Base-by-base conservation (phyloP, 2,329 filamentous ascomycete species). In the Microdochium nivale region DNA sequence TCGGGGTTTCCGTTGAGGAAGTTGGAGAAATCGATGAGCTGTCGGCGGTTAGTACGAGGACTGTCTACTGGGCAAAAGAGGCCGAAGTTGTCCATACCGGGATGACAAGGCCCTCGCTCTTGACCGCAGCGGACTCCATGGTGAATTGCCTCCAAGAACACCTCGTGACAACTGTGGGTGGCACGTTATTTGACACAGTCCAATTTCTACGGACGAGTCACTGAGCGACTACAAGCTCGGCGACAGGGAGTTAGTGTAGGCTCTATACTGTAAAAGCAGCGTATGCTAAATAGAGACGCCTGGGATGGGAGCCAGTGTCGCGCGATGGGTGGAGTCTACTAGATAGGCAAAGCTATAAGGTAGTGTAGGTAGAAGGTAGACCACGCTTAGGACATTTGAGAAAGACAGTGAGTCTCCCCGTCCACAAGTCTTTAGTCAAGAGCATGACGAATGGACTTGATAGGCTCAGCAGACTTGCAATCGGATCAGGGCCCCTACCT, bases 21-120 rank as follows among this genome's bases (percentile, higher is more conserved):
- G 44, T 75, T 75, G 13, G 80, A 81, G 65, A 95, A 91, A 74
- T 95, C 84, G 63, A 91, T 87, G 60, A 90, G 77, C 87, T 90
- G 59, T 19, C 8, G 23, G 19, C 13, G 11, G 40, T 44, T 23
- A 44, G 40, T 19, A 3, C 8, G 19, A 11, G 13, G 16, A 21
- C n/a, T n/a, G n/a, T n/a, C n/a, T n/a, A n/a, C n/a, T 44, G 40
- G 9, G n/a, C 3, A 3, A 23, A 3, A 19, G n/a, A 23, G 40
- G n/a, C 40, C 14, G 9, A 21, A 19, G 40, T 7, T 19, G 13
- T 19, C 64, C 71, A 55, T 67, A 80, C 78, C 14, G 79, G 78
- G 59, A 81, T 82, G 53, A 77, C 65, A 46, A 81, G 71, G 10
- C 75, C 76, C 53, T 80, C 73, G 51, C 71, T 71, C 57, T 73